A percentile compares a stretch with the other conserved stretches of the same genome.
These are phyloP conservation scores for Nannochloropsis gaditana DNA, from an alignment of 108 stramenopile species.

Conservation along the genomic window DNA sequence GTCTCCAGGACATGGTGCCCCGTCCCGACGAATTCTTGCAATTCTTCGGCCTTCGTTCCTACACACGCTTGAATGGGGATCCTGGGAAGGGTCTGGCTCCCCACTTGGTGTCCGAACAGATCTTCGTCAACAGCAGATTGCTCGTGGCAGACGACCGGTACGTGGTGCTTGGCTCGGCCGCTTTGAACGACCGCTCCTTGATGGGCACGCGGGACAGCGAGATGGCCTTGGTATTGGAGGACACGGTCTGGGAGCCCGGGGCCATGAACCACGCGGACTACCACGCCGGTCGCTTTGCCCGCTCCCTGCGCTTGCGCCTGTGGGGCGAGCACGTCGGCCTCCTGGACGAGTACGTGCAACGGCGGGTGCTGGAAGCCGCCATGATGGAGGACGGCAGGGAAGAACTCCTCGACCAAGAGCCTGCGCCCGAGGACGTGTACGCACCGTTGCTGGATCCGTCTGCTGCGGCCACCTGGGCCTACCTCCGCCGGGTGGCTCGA, in stretches of 20 bases:
- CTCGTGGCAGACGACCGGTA: background rate
- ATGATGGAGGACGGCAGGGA: background rate
- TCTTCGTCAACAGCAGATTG: slow-evolving; percentile 6
- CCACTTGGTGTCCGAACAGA: background rate
- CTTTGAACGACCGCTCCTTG: slow-evolving; percentile 7
- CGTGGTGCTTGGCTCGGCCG: background rate
- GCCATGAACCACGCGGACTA: background rate
- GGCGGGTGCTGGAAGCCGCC: background rate
- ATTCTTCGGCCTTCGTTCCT: slow-evolving; percentile 7
- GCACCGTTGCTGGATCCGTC: background rate
- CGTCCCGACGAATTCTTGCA: background rate
- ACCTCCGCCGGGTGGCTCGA: background rate
- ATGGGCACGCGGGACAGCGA: background rate
- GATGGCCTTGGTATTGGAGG: background rate
- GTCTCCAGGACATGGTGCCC: background rate
- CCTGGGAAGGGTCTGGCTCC: background rate
- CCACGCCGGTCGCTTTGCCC: background rate
- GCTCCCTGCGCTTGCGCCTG: background rate
- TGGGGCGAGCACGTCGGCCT: background rate
- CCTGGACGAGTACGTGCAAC: background rate
- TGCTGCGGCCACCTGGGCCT: background rate
- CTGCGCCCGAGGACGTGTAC: background rate
- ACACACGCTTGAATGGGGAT: background rate
- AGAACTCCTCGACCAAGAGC: background rate
- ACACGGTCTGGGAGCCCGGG: background rate